Evolutionary conservation across 495 filamentous ascomycete genomes (phyloP), one percentile per base, ranked within the genome.

Genomic region (Extremus antarcticus): DNA sequence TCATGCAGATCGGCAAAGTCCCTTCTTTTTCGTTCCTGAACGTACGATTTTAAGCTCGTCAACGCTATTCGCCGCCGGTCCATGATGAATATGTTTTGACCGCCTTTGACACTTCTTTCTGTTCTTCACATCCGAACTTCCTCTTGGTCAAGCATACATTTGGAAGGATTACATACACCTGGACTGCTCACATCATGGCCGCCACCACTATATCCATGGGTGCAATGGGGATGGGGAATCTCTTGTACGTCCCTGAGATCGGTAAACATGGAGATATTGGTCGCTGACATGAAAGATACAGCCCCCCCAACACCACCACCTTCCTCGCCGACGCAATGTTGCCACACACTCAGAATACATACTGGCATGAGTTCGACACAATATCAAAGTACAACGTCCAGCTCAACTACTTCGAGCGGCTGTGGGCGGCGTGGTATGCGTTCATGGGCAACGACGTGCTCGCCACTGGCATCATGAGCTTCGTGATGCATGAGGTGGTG

Each of bases 371-470:
- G 61, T 94, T 89, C 70, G 82, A 94, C 56, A 86, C 92, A 64
- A 83, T 96, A 51, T 82, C 84, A 52, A 84, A 86, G 61, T 85
- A 87, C 76, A 94, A 92, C 77, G 75, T 94, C 48, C 79, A 91
- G 46, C 77, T 97, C 47, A 95, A 92, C 70, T 71, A 86, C 48
- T 74, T 82, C 61, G 91, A 97, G 74, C 77, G 81, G 49, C 70
- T 94, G 50, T 97, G 91, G 91, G 86, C 87, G 22, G 88, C 91
- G 66, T 87, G 91, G 91, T 97, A 97, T 68, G 81, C 90, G n/a
- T 97, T 84, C 80, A 94, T 97, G 88, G 87, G 90, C 64, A 96
- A 97, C 64, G 91, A 97, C 76, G 82, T 85, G 46, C 83, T 97
- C 35, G 91, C 91, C 48, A 97, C 91, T 15, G 91, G 90, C 38